These are phyloP conservation scores for Sindora glabra DNA, from an alignment of 306 rosid species.

Conservation along the genomic window DNA sequence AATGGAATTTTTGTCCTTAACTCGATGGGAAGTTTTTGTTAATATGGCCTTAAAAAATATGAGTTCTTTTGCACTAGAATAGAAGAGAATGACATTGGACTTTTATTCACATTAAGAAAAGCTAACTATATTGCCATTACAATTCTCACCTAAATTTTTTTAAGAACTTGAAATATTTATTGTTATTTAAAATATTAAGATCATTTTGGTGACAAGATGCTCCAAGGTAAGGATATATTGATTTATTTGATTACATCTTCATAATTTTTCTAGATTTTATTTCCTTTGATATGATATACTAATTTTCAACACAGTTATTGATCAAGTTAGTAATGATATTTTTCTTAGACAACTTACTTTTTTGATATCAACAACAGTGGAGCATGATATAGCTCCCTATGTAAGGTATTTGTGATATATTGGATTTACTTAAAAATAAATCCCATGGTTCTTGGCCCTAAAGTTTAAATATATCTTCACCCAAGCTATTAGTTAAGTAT, in stretches of 20 bases:
- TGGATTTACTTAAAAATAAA: neutral
- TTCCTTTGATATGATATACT: neutral
- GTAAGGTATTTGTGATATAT: slow-evolving; percentile 52
- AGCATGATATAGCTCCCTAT: slow-evolving; percentile 92
- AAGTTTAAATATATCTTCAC: neutral
- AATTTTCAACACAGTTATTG: slow-evolving; percentile 19
- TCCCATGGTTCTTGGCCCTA: neutral
- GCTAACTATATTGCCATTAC: neutral
- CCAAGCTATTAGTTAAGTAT: neutral
- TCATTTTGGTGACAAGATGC: neutral
- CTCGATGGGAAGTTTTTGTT: too few relatives aligned
- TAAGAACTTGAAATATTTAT: neutral
- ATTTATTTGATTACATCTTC: neutral
- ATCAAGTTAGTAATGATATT: slow-evolving; percentile 53
- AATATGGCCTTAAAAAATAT: too few relatives aligned
- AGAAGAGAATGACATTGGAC: too few relatives aligned
- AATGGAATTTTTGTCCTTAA: too few relatives aligned
- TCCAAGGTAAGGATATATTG: neutral
- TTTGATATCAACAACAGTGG: slow-evolving; percentile 76
- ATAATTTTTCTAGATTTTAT: neutral
- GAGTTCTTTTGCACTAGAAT: too few relatives aligned
- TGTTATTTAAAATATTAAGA: neutral
- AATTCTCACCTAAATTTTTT: neutral
- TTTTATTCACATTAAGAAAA: neutral
- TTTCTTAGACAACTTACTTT: slow-evolving; percentile 92